These are phyloP conservation scores for Diaporthe eres DNA, from an alignment of 2,329 filamentous ascomycete genomes.

Conservation along the genomic window DNA sequence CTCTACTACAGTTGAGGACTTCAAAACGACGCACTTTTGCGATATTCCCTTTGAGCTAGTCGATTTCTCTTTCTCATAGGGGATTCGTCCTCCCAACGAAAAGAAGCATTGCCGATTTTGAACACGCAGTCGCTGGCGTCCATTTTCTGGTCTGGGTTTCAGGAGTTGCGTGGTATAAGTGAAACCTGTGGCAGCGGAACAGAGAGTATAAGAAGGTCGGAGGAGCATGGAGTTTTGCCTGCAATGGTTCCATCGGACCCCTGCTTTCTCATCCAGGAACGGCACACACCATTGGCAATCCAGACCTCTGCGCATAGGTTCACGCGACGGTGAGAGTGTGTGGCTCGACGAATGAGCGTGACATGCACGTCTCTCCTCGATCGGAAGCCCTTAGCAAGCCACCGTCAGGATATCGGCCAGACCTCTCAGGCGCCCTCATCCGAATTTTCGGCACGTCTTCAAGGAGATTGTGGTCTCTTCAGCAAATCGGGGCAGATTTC, in stretches of 20 bases:
- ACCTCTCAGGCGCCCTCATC: background rate
- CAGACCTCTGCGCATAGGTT: background rate
- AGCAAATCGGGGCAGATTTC: background rate
- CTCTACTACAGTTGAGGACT: no score
- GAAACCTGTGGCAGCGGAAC: background rate
- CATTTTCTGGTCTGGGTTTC: background rate
- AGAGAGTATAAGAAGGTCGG: background rate
- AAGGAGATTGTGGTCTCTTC: background rate
- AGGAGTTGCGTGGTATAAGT: background rate
- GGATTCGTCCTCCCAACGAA: conserved; percentile 8
- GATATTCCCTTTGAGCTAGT: conserved; percentile 17
- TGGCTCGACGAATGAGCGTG: background rate
- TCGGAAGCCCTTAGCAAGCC: background rate
- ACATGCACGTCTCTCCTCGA: no score
- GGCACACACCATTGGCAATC: background rate
- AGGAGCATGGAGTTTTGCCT: no score
- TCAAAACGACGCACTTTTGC: background rate
- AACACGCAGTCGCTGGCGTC: background rate
- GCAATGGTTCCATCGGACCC: background rate
- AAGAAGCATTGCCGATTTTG: conserved; percentile 3
- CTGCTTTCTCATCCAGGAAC: background rate
- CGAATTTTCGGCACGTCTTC: background rate
- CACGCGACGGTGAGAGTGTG: background rate
- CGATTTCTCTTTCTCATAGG: conserved; percentile 28
- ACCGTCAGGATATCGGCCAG: background rate